Conservation (phyloP, 768 basidiomycete species). For the Mycena olivaceomarginata region DNA sequence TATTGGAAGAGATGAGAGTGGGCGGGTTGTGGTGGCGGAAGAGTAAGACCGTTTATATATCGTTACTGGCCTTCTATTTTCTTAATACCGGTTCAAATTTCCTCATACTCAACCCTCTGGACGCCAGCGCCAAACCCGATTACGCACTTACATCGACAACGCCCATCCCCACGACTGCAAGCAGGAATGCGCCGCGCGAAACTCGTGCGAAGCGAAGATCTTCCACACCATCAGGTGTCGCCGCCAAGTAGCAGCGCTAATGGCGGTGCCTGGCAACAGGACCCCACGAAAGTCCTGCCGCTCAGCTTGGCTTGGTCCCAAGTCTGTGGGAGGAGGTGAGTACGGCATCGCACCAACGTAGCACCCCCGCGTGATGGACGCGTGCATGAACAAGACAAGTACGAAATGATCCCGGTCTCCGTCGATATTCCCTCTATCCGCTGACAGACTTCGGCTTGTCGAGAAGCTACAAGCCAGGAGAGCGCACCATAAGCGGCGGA, state of each 20-base stretch:
- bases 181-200: constrained; percentile 74
- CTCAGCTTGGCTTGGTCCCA: too few relatives aligned
- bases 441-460: too few relatives aligned
- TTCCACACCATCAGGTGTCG: constrained; percentile 99
- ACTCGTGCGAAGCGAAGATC: constrained; percentile 90
- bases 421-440: too few relatives aligned
- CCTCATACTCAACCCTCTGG: constrained; percentile 57
- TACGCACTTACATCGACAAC: constrained; percentile 82
- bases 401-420: too few relatives aligned
- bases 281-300: constrained; percentile 29
- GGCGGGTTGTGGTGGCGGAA: constrained; percentile 15
- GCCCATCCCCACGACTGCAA: constrained; percentile 78
- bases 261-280: constrained; percentile 81
- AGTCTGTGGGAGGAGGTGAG: too few relatives aligned
- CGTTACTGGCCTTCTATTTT: background rate
- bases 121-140: constrained; percentile 79
- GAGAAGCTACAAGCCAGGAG: too few relatives aligned
- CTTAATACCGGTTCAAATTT: too few relatives aligned
- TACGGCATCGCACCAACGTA: too few relatives aligned
- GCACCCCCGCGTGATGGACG: too few relatives aligned
- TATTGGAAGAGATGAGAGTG: constrained; percentile 6
- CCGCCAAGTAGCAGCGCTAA: constrained; percentile 84
- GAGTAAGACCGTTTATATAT: background rate
- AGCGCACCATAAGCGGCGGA: too few relatives aligned
- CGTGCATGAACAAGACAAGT: too few relatives aligned